These are phyloP conservation scores for Puccinia triticina DNA, from an alignment of 1,284 basidiomycete species.

Conservation along the genomic window DNA sequence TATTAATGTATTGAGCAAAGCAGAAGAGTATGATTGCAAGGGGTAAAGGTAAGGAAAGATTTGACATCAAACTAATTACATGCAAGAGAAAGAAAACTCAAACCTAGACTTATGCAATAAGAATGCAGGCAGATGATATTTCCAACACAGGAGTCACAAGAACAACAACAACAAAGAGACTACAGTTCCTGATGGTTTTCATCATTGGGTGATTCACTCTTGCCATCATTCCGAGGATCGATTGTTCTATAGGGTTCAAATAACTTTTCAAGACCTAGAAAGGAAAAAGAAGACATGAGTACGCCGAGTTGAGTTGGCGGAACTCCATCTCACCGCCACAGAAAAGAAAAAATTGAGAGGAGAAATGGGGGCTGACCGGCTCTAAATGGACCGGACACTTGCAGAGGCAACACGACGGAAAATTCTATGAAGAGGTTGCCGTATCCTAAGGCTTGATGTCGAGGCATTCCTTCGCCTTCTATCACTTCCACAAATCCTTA, in stretches of 20 bases:
- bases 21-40: too few species aligned
- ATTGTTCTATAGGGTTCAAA: constrained; percentile 6
- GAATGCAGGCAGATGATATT: not conserved
- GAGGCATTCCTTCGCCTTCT: constrained; percentile 72
- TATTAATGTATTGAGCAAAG: too few species aligned
- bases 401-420: constrained; percentile 77
- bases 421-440: constrained; percentile 91
- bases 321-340: not conserved
- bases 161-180: constrained; percentile 1
- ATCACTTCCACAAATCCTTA: constrained; percentile 80
- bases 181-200: constrained; percentile 35
- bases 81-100: not conserved
- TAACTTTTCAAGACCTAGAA: constrained; percentile 10
- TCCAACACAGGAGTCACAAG: too few species aligned
- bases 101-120: not conserved
- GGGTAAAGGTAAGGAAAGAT: not conserved
- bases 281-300: not conserved
- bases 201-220: not conserved
- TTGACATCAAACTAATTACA: not conserved
- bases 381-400: constrained; percentile 40
- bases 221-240: not conserved
- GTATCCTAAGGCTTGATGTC: constrained; percentile 60
- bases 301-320: too few species aligned
- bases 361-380: constrained; percentile 19
- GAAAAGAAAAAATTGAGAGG: not conserved